Base-by-base conservation (phyloP, 108 stramenopile species). In the Skeletonema marinoi region DNA sequence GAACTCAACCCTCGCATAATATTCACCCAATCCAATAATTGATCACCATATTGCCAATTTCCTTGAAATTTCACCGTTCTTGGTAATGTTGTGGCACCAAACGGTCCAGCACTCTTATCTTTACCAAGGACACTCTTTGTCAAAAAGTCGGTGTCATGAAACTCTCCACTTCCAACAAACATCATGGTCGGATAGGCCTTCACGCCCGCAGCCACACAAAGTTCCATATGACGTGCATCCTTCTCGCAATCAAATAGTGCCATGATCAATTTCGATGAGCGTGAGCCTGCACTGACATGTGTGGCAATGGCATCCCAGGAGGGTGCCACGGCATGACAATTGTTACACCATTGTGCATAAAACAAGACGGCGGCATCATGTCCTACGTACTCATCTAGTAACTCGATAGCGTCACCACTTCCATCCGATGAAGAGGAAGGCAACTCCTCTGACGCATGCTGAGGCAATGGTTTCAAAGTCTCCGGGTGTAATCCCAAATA, bases 281-380 rank as follows among this genome's bases (percentile, higher is more conserved):
- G 46, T 3, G 73, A 78, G 59, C 91, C 93, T 10, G 93, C 93
- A 50, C 88, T 41, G 48, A 91, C 30, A 42, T 85, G 68, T 29
- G 80, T 70, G 7, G 87, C 91, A 39, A 94, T 94, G 11, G 71
- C 78, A 62, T 88, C 90, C 87, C 87, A 94, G 36, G 82, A 79
- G 39, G 90, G 89, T 35, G 90, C 91, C 32, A 92, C 73, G 35
- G 78, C 70, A 65, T 89, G 93, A n/a, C 80, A 91, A 67, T 94
- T 90, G 29, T 42, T 30, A 58, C 85, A 86, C 89, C 93, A 88
- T 56, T 85, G 86, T 29, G 93, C 91, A 69, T 92, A 94, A 77
- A 91, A 94, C 64, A 94, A 44, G n/a, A 94, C 82, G n/a, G 88
- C 93, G 32, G 88, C 86, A 81, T 94, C 91, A 76, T 89, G 81